A percentile compares a stretch with the other conserved stretches of the same genome.
Evolutionary conservation across 371 early-diverging fungal species (phyloP).

Genomic region (Lichtheimia corymbifera): DNA sequence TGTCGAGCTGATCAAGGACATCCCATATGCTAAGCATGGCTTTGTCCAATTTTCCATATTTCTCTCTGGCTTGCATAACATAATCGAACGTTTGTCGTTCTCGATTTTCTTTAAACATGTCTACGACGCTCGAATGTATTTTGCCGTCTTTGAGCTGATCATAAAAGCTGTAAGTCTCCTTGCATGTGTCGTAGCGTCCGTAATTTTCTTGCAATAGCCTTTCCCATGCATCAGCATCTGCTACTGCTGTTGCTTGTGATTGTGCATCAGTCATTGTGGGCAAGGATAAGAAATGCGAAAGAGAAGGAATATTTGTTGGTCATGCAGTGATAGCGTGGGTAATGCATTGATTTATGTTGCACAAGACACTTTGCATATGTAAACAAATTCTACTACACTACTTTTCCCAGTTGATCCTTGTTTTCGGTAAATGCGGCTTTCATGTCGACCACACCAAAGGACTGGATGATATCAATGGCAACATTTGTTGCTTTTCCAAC

Average conservation of each 20-base stretch:
- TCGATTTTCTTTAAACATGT: conserved; percentile 47
- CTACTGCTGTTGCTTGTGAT: conserved; percentile 16
- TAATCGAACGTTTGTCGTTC: conserved; percentile 41
- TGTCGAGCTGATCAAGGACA: conserved; percentile 49
- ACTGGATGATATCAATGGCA: not conserved
- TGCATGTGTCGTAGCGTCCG: conserved; percentile 23
- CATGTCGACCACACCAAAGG: not conserved
- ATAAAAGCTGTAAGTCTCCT: conserved; percentile 21
- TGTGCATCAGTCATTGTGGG: conserved; percentile 14
- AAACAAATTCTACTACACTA: not conserved
- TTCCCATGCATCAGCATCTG: conserved; percentile 36
- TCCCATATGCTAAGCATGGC: conserved; percentile 57
- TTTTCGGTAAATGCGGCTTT: conserved; percentile 2
- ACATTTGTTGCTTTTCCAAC: conserved; percentile 5
- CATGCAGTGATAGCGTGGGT: too few species aligned
- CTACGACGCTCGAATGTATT: conserved; percentile 19
- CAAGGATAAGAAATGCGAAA: not conserved
- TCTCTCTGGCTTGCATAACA: conserved; percentile 32
- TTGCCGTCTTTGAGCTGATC: conserved; percentile 36
- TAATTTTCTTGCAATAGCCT: conserved; percentile 30
- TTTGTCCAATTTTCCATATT: conserved; percentile 32
- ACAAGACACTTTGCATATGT: too few species aligned
- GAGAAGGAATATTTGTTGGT: not conserved
- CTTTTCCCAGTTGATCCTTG: conserved; percentile 17
- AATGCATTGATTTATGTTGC: too few species aligned